Evolutionary conservation across 2,329 filamentous ascomycete genomes (phyloP).

Genomic region (Clathrospora elynae): DNA sequence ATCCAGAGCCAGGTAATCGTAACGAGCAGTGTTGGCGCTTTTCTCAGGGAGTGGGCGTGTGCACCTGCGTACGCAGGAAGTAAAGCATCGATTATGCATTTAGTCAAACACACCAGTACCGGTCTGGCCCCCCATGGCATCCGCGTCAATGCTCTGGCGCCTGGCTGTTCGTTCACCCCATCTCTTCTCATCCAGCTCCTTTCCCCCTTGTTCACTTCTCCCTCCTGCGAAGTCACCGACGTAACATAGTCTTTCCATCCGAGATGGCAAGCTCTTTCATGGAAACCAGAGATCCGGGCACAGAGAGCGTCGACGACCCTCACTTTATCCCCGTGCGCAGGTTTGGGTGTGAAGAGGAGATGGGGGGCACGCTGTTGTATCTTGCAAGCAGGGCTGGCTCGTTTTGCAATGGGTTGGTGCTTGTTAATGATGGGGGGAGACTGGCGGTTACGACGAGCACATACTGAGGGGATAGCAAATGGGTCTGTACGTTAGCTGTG

Average conservation of each 20-base stretch:
- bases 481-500: too few relatives aligned
- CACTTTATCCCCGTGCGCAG: slow-evolving; percentile 25
- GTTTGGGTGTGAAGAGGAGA: slow-evolving; percentile 50
- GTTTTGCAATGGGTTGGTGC: slow-evolving; percentile 31
- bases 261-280: slow-evolving; percentile 16
- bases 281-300: slow-evolving; percentile 2
- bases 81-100: slow-evolving; percentile 54
- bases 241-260: slow-evolving; percentile 16
- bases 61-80: slow-evolving; percentile 19
- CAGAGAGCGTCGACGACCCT: slow-evolving; percentile 6
- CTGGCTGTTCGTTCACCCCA: slow-evolving; percentile 40
- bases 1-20: slow-evolving; percentile 22
- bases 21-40: slow-evolving; percentile 17
- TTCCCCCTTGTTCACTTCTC: background rate
- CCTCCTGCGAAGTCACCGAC: background rate
- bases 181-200: background rate
- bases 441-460: slow-evolving; percentile 15
- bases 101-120: slow-evolving; percentile 56
- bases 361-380: slow-evolving; percentile 52
- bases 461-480: too few relatives aligned
- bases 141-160: slow-evolving; percentile 55
- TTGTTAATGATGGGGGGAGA: slow-evolving; percentile 20
- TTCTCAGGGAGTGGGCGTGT: slow-evolving; percentile 1
- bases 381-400: slow-evolving; percentile 51
- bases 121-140: slow-evolving; percentile 48